Conservation (phyloP, 179 eudicot species). For the Beta macrorhiza region DNA sequence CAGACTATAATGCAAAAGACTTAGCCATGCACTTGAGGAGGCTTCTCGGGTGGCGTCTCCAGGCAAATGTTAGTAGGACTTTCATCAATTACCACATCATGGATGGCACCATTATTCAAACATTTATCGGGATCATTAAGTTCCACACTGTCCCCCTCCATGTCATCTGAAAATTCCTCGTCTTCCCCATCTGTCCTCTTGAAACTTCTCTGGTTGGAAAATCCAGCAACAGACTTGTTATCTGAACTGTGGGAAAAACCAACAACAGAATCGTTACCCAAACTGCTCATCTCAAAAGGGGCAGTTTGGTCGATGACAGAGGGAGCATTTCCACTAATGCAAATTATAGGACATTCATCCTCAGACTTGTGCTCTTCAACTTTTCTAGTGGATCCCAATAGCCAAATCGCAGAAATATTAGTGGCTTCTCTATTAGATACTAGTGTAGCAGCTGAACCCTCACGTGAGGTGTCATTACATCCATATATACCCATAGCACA, state of each 20-base stretch:
- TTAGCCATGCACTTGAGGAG: not conserved
- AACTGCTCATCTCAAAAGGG: slow-evolving; percentile 2
- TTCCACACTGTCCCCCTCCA: slow-evolving; percentile 20
- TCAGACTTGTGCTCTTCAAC: slow-evolving; percentile 15
- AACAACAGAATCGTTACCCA: not conserved
- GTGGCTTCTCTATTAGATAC: slow-evolving; percentile 9
- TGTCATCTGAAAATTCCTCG: slow-evolving; percentile 18
- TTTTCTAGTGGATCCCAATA: slow-evolving; percentile 11
- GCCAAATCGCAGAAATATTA: slow-evolving; percentile 4
- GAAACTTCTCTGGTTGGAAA: not conserved
- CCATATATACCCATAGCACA: slow-evolving; percentile 7
- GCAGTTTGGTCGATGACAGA: not conserved
- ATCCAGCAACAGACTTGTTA: not conserved
- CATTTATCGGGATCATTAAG: not conserved
- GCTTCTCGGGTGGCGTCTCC: not conserved
- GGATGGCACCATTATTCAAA: not conserved
- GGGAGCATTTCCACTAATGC: slow-evolving; percentile 6
- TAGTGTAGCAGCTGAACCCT: slow-evolving; percentile 19
- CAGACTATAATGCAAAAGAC: not conserved
- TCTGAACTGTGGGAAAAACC: too few species aligned
- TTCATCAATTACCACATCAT: not conserved
- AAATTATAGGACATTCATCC: slow-evolving; percentile 13
- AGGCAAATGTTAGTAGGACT: not conserved
- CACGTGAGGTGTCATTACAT: slow-evolving; percentile 8
- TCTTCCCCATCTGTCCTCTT: slow-evolving; percentile 8